A percentile compares a stretch with the other conserved stretches of the same genome.
Evolutionary conservation across 257 asterid genomes (phyloP).

Genomic region (Solanum lignicaule): DNA sequence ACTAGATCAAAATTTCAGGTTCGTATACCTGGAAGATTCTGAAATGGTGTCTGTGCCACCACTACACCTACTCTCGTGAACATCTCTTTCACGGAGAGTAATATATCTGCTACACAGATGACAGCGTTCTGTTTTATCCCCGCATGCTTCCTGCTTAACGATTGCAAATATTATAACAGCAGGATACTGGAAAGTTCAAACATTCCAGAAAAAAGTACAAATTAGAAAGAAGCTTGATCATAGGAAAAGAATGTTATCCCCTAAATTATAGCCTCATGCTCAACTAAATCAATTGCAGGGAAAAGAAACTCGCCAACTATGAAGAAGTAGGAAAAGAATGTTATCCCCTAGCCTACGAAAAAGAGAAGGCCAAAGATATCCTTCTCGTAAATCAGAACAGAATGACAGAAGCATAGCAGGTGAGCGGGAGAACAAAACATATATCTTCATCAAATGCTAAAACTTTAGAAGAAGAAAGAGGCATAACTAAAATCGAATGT

Average conservation of each 20-base stretch:
- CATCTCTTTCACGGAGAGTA: slow-evolving; percentile 65
- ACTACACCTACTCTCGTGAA: slow-evolving; percentile 56
- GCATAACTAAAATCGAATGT: background rate
- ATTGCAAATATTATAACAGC: slow-evolving; percentile 1
- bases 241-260: background rate
- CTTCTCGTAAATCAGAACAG: background rate
- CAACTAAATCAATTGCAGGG: slow-evolving; percentile 79
- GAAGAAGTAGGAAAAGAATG: background rate
- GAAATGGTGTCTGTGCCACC: slow-evolving; percentile 42
- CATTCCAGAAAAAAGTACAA: background rate
- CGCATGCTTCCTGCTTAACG: slow-evolving; percentile 68
- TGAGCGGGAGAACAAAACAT: background rate
- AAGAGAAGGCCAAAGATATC: background rate
- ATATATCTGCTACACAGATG: slow-evolving; percentile 63
- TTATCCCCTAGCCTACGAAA: background rate
- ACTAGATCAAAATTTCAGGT: background rate
- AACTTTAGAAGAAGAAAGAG: background rate
- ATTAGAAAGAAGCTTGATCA: background rate
- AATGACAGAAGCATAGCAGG: background rate
- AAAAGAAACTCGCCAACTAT: slow-evolving; percentile 62
- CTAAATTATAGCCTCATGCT: slow-evolving; percentile 63
- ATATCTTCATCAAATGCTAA: background rate
- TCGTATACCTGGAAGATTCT: slow-evolving; percentile 71
- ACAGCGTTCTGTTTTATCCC: slow-evolving; percentile 78
- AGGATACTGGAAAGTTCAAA: background rate